Percentiles rank a stretch among this genome's conserved stretches.
Evolutionary conservation across 306 rosid genomes (phyloP).

Genomic region (Herpetospermum pedunculosum): DNA sequence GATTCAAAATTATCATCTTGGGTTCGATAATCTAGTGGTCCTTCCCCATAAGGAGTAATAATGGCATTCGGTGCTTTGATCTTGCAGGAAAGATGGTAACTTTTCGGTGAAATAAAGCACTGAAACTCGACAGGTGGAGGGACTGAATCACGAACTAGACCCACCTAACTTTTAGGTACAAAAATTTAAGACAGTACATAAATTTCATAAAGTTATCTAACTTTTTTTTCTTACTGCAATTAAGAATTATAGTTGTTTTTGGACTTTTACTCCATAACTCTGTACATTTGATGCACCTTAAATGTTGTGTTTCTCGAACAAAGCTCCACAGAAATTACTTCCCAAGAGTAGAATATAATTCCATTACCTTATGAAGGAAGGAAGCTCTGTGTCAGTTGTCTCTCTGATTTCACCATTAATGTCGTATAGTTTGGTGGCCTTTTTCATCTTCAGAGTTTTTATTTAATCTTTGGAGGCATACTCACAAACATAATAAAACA

Average conservation of each 20-base stretch:
- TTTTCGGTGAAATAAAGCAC: neutral
- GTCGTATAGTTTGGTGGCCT: neutral
- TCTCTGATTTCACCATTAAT: neutral
- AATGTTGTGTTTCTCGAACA: too few relatives aligned
- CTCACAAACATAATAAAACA: neutral
- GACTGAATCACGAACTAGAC: neutral
- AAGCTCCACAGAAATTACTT: neutral
- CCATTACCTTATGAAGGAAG: neutral
- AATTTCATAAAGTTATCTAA: neutral
- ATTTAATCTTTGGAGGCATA: neutral
- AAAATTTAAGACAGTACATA: neutral
- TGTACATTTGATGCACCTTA: neutral
- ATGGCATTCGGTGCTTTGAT: neutral
- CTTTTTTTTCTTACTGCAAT: neutral
- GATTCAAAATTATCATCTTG: neutral
- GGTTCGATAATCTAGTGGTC: neutral
- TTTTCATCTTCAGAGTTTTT: neutral
- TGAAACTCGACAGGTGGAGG: neutral
- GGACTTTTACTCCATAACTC: neutral
- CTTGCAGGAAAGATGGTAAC: neutral
- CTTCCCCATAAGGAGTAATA: neutral
- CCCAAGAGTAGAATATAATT: neutral
- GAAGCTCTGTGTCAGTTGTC: neutral
- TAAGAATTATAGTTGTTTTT: neutral
- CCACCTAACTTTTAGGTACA: neutral